Conservation (phyloP, 108 stramenopile genomes). For the Skeletonema menzelii region DNA sequence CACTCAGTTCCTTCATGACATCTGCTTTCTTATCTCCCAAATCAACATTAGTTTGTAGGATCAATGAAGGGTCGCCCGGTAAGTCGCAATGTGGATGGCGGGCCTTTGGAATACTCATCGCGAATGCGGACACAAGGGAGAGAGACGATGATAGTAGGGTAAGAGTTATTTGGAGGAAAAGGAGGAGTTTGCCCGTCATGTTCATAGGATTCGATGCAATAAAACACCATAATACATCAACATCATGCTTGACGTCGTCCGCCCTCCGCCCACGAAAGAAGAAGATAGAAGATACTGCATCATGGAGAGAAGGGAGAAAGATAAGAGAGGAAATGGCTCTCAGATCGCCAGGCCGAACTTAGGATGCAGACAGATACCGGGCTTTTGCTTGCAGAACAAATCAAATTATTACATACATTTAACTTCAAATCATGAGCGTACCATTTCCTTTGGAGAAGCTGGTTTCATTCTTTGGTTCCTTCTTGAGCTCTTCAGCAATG, state of each 20-base stretch:
- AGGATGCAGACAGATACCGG: no score
- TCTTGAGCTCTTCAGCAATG: not conserved
- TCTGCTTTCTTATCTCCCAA: constrained; percentile 73
- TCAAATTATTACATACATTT: no score
- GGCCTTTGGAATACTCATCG: not conserved
- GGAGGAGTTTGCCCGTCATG: not conserved
- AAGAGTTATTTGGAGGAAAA: not conserved
- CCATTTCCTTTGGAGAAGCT: not conserved
- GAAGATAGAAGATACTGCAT: no score
- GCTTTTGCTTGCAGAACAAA: no score
- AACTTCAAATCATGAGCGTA: not conserved
- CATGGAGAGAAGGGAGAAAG: no score
- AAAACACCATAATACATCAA: no score
- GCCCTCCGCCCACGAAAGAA: no score
- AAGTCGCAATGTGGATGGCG: constrained; percentile 48
- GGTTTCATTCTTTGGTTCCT: not conserved
- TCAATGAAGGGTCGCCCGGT: constrained; percentile 80
- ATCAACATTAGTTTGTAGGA: constrained; percentile 78
- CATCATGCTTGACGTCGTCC: no score
- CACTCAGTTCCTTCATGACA: constrained; percentile 63
- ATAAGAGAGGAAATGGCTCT: no score
- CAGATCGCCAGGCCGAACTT: no score
- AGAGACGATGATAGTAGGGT: not conserved
- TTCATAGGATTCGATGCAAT: not conserved
- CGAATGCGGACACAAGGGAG: not conserved